Percentiles rank a stretch among this genome's conserved stretches.
These are phyloP conservation scores for Neofusicoccum laricinum DNA, from an alignment of 2,329 filamentous ascomycete genomes.

Conservation along the genomic window DNA sequence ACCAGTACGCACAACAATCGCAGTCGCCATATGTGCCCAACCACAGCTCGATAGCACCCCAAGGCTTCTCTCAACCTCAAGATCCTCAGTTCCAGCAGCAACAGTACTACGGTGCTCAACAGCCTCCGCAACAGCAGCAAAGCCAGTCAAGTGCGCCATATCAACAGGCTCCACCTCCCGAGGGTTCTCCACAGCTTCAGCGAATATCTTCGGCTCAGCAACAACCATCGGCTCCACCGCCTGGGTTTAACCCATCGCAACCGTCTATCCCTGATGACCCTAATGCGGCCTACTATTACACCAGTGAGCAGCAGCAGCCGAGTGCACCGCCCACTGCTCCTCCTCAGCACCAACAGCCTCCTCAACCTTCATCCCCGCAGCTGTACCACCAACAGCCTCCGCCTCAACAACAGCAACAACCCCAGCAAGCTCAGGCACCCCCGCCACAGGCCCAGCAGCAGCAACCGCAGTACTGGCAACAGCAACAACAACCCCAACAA, in stretches of 20 bases:
- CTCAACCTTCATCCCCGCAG: slow-evolving; percentile 14
- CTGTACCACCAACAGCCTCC: slow-evolving; percentile 21
- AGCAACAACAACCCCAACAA: slow-evolving; percentile 19
- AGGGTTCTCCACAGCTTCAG: slow-evolving; percentile 35
- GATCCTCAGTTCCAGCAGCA: slow-evolving; percentile 32
- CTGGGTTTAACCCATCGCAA: slow-evolving; percentile 34
- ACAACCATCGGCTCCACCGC: slow-evolving; percentile 32
- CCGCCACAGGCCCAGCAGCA: slow-evolving; percentile 15
- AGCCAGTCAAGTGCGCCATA: slow-evolving; percentile 26
- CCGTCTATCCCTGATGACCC: slow-evolving; percentile 32
- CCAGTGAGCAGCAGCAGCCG: slow-evolving; percentile 9
- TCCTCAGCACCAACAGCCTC: slow-evolving; percentile 18
- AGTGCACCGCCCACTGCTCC: slow-evolving; percentile 10
- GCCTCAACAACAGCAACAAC: slow-evolving; percentile 23
- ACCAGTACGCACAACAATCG: slow-evolving; percentile 48
- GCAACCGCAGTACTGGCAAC: slow-evolving; percentile 18
- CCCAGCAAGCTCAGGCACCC: slow-evolving; percentile 17
- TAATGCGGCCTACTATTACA: slow-evolving; percentile 24
- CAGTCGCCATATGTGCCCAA: slow-evolving; percentile 35
- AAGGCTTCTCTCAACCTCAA: slow-evolving; percentile 25
- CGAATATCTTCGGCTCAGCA: slow-evolving; percentile 29
- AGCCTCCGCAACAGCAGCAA: slow-evolving; percentile 23
- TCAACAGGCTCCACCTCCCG: slow-evolving; percentile 26
- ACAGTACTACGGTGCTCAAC: slow-evolving; percentile 24
- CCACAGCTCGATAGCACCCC: slow-evolving; percentile 28